Evolutionary conservation across 768 basidiomycete genomes (phyloP).

Genomic region (Phaeolepiota aurea): DNA sequence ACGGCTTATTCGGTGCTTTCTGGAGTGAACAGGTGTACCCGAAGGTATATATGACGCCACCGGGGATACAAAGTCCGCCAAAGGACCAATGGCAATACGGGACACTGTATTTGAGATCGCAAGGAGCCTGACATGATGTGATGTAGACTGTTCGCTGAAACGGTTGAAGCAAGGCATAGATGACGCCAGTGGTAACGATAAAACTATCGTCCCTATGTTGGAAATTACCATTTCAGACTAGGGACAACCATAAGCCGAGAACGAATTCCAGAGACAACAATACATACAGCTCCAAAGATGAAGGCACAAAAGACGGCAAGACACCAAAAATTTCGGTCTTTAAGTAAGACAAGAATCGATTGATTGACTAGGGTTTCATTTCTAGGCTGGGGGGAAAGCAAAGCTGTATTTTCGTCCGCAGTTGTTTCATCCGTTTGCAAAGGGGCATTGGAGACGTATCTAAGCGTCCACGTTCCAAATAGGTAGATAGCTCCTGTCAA

Average conservation of each 20-base stretch:
- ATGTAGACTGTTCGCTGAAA: slow-evolving; percentile 28
- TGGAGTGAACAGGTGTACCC: slow-evolving; percentile 24
- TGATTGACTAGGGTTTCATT: slow-evolving; percentile 3
- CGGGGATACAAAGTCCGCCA: slow-evolving; percentile 71
- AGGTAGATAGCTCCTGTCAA: slow-evolving; percentile 45
- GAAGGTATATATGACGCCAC: slow-evolving; percentile 34
- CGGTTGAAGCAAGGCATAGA: slow-evolving; percentile 9
- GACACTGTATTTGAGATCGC: slow-evolving; percentile 67
- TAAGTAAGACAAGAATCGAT: slow-evolving; percentile 32
- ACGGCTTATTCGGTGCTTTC: slow-evolving; percentile 53
- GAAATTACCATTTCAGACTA: slow-evolving; percentile 80
- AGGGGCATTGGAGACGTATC: slow-evolving; percentile 6
- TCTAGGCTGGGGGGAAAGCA: slow-evolving; percentile 11
- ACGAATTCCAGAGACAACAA: not conserved
- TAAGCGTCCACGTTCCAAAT: slow-evolving; percentile 39
- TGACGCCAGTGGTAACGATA: slow-evolving; percentile 43
- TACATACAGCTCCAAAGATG: slow-evolving; percentile 62
- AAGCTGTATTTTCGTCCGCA: slow-evolving; percentile 24
- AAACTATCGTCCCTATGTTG: slow-evolving; percentile 70
- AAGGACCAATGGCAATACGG: slow-evolving; percentile 56
- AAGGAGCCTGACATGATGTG: slow-evolving; percentile 62
- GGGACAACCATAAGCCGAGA: not conserved
- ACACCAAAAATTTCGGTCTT: slow-evolving; percentile 56
- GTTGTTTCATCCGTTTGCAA: slow-evolving; percentile 1
- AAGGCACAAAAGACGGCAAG: slow-evolving; percentile 43